These are phyloP conservation scores for Psilocybe mexicana DNA, from an alignment of 1,284 basidiomycete genomes.

Conservation along the genomic window DNA sequence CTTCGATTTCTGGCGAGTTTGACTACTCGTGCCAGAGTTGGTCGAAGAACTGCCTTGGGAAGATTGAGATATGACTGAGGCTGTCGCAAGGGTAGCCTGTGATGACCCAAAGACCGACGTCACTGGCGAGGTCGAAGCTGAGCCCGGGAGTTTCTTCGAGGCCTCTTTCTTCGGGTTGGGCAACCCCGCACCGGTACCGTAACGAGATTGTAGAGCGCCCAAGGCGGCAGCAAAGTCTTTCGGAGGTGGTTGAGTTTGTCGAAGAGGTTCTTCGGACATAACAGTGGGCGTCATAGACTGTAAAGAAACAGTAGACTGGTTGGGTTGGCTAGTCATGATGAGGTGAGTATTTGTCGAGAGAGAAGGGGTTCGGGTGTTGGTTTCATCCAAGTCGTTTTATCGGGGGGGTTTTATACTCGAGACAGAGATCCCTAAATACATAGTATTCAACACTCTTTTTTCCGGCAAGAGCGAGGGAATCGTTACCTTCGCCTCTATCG, in stretches of 20 bases:
- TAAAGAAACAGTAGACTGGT: conserved; percentile 28
- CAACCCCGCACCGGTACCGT: conserved; percentile 26
- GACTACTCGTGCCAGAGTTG: conserved; percentile 2
- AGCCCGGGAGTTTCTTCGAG: conserved; percentile 24
- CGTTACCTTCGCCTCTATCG: not conserved
- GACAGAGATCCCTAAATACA: not conserved
- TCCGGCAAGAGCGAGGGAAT: not conserved
- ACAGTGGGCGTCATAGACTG: conserved; percentile 28
- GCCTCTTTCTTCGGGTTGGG: conserved; percentile 29
- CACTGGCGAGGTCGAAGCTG: not conserved
- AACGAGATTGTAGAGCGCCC: conserved; percentile 31
- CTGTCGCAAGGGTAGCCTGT: conserved; percentile 12
- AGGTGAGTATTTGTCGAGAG: not conserved
- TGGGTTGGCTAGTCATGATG: conserved; percentile 12
- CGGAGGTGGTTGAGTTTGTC: conserved; percentile 19
- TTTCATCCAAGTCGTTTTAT: not conserved
- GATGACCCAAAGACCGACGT: conserved; percentile 10
- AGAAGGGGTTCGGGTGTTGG: not conserved
- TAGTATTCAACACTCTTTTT: not conserved
- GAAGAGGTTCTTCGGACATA: conserved; percentile 27
- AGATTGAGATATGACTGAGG: conserved; percentile 5
- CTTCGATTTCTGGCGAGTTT: conserved; percentile 18
- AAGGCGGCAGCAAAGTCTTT: conserved; percentile 38
- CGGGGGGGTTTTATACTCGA: conserved; percentile 4
- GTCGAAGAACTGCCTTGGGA: conserved; percentile 9